Conservation (phyloP, 2,329 filamentous ascomycete species). For the Claviceps digitariae region DNA sequence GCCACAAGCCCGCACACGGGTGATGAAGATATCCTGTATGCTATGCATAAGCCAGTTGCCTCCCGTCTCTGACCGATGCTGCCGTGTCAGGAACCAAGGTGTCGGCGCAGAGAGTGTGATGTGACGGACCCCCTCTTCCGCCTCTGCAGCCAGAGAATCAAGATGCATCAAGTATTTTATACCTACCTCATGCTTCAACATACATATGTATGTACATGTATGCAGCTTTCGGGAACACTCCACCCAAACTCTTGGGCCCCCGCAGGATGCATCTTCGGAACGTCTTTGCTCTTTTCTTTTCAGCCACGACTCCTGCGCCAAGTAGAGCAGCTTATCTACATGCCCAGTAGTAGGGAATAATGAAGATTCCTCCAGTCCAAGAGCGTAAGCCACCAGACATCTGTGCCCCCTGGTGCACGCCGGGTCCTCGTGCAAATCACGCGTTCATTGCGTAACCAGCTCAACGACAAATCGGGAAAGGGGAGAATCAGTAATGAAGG, state of each 20-base stretch:
- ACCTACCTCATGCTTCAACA: no score
- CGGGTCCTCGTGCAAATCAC: background rate
- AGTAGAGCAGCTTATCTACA: no score
- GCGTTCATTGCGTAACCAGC: background rate
- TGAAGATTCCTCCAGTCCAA: background rate
- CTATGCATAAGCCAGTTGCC: background rate
- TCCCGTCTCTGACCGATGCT: conserved; percentile 1
- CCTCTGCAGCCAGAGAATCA: background rate
- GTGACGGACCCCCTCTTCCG: background rate
- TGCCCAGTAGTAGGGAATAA: background rate
- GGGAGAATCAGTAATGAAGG: no score
- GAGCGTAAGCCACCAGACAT: background rate
- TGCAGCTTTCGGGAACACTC: conserved; percentile 1
- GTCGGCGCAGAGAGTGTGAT: background rate
- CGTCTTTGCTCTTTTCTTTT: background rate
- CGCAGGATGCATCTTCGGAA: background rate
- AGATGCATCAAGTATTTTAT: background rate
- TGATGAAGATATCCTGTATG: background rate
- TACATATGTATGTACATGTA: background rate
- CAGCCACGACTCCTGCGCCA: no score
- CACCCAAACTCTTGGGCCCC: background rate
- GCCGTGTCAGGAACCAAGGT: background rate
- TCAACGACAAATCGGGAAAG: background rate
- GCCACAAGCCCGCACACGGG: background rate
- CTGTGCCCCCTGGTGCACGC: background rate